A percentile compares a stretch with the other conserved stretches of the same genome.
Evolutionary conservation across 192 early-diverging fungal genomes (phyloP).

Genomic region (Funneliformis mosseae): DNA sequence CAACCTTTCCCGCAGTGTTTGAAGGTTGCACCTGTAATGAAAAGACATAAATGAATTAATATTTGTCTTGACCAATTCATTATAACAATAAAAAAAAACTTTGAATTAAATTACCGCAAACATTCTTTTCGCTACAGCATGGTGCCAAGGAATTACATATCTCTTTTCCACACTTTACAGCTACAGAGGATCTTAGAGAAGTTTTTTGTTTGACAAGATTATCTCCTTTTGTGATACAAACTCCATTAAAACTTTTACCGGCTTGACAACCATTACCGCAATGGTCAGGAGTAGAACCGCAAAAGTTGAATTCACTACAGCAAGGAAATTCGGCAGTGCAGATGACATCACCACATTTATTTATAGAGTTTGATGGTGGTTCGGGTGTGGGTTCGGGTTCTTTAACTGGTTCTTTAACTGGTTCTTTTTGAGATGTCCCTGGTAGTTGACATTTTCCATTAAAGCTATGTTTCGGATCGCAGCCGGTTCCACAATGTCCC

Average conservation of each 20-base stretch:
- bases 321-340: constrained; percentile 17
- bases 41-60: no score
- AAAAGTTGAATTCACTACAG: constrained; percentile 36
- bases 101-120: no score
- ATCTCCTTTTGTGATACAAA: no score
- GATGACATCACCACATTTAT: constrained; percentile 7
- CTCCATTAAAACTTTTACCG: constrained; percentile 19
- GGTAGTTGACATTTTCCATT: constrained; percentile 25
- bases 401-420: not conserved
- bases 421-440: not conserved
- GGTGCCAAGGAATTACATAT: no score
- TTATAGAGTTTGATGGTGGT: not conserved
- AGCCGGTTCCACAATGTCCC: constrained; percentile 34
- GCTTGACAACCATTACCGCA: constrained; percentile 35
- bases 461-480: constrained; percentile 22
- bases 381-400: not conserved
- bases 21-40: no score
- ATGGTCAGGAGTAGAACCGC: constrained; percentile 30
- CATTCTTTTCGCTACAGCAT: no score
- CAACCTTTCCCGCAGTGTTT: no score
- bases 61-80: no score
- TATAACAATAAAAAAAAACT: no score
- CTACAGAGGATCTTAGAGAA: no score
- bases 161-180: no score
- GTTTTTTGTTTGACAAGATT: no score